A percentile compares a stretch with the other conserved stretches of the same genome.
Evolutionary conservation across 1,139 yeast species (phyloP).

Genomic region (Blastobotrys serpentis): DNA sequence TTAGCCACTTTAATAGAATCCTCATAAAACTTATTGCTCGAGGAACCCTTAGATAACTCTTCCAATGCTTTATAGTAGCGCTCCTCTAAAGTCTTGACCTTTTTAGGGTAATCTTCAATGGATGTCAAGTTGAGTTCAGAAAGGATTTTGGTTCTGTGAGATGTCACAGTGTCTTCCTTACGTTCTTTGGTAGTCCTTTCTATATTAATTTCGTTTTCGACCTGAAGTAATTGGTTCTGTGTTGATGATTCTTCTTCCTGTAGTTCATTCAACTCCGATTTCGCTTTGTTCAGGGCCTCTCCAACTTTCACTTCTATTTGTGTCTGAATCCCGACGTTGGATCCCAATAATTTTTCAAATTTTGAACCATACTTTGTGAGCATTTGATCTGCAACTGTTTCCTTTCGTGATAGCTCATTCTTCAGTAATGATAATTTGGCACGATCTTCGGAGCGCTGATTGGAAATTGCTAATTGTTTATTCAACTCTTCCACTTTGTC

Average conservation of each 20-base stretch:
- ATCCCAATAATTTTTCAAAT: conserved; percentile 8
- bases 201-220: conserved; percentile 1
- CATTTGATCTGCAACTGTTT: conserved; percentile 29
- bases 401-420: conserved; percentile 40
- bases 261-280: conserved; percentile 3
- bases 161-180: neutral
- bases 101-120: conserved; percentile 6
- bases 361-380: neutral
- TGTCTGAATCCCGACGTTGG: too few species aligned
- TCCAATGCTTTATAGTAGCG: neutral
- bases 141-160: conserved; percentile 29
- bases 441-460: conserved; percentile 57
- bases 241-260: neutral
- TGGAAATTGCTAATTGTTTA: conserved; percentile 50
- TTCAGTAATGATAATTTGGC: conserved; percentile 50
- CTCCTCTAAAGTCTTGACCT: conserved; percentile 8
- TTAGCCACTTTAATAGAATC: conserved; percentile 11
- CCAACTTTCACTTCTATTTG: conserved; percentile 20
- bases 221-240: conserved; percentile 4
- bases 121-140: conserved; percentile 36
- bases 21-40: conserved; percentile 8
- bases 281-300: conserved; percentile 15
- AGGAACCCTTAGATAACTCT: neutral
- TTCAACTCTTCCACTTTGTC: conserved; percentile 54
- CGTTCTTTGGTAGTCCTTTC: neutral